These are phyloP conservation scores for Graphilbum fragrans DNA, from an alignment of 2,329 filamentous ascomycete species.

Conservation along the genomic window DNA sequence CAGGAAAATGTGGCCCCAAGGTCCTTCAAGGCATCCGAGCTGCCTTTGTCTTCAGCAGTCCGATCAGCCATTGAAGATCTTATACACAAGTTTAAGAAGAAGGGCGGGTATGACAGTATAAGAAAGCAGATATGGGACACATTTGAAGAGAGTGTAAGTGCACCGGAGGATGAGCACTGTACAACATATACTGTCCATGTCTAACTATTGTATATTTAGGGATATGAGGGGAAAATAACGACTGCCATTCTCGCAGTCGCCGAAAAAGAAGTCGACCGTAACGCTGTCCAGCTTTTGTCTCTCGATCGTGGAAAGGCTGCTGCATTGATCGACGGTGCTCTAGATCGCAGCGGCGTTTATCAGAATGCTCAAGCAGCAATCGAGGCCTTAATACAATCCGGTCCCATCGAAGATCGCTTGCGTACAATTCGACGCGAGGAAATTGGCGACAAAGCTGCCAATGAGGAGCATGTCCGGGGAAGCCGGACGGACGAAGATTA, in stretches of 20 bases:
- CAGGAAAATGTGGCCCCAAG: neutral
- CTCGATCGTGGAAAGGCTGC: conserved; percentile 64
- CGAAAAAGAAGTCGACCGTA: conserved; percentile 62
- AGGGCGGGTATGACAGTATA: conserved; percentile 68
- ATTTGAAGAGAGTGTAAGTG: conserved; percentile 54
- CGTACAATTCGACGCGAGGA: conserved; percentile 55
- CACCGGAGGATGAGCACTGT: neutral
- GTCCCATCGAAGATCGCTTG: conserved; percentile 56
- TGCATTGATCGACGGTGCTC: conserved; percentile 64
- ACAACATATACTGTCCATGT: too few species aligned
- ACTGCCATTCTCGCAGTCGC: conserved; percentile 57
- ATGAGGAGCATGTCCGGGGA: conserved; percentile 51
- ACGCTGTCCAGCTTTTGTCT: conserved; percentile 57
- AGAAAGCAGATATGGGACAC: conserved; percentile 68
- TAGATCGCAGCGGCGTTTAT: conserved; percentile 67
- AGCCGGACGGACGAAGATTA: conserved; percentile 66
- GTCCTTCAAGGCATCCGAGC: conserved; percentile 56
- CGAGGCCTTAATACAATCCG: conserved; percentile 53
- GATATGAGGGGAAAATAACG: conserved; percentile 56
- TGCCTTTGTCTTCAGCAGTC: conserved; percentile 63
- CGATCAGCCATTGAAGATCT: conserved; percentile 62
- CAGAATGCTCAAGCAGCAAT: conserved; percentile 57
- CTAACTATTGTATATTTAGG: conserved; percentile 29
- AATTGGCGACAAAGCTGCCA: conserved; percentile 57
- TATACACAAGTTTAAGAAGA: conserved; percentile 76